phyloP scores from a whole-genome alignment of 2,329 filamentous ascomycete species.

The Diaporthe amygdali region DNA sequence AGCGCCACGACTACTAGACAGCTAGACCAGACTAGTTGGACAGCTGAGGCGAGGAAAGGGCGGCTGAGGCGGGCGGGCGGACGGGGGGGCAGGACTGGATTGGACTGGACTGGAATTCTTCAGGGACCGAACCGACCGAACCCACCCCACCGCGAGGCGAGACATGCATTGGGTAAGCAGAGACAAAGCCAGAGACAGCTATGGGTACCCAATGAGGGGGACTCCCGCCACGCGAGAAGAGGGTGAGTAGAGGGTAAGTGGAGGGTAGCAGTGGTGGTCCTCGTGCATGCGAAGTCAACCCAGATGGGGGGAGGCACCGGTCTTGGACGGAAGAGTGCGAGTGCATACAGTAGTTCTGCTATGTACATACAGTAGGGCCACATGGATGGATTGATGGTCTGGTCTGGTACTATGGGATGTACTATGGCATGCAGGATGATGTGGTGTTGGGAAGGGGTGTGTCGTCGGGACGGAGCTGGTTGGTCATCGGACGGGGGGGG shows the following conservation, averaged over 20 bases:
- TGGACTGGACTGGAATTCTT: no score
- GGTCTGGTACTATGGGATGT: background rate
- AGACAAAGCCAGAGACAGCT: background rate
- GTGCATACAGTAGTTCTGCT: background rate
- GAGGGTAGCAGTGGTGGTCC: background rate
- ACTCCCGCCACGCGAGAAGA: background rate
- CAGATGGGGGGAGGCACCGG: background rate
- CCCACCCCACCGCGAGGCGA: background rate
- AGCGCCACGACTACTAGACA: background rate
- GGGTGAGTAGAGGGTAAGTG: no score
- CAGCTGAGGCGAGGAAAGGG: background rate
- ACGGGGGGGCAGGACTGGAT: background rate
- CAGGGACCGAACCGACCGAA: no score
- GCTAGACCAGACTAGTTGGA: background rate
- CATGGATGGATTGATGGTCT: no score
- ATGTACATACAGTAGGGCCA: background rate
- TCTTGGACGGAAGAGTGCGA: background rate
- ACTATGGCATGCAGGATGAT: background rate
- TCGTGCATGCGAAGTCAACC: background rate
- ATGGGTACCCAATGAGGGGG: background rate
- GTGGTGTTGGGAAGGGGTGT: background rate
- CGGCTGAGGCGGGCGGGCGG: background rate
- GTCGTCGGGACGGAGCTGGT: background rate
- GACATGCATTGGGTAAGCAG: conserved; percentile 10
- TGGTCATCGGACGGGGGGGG: background rate